Base-by-base conservation (phyloP, 1,284 basidiomycete species). In the Cryptococcus sp. region DNA sequence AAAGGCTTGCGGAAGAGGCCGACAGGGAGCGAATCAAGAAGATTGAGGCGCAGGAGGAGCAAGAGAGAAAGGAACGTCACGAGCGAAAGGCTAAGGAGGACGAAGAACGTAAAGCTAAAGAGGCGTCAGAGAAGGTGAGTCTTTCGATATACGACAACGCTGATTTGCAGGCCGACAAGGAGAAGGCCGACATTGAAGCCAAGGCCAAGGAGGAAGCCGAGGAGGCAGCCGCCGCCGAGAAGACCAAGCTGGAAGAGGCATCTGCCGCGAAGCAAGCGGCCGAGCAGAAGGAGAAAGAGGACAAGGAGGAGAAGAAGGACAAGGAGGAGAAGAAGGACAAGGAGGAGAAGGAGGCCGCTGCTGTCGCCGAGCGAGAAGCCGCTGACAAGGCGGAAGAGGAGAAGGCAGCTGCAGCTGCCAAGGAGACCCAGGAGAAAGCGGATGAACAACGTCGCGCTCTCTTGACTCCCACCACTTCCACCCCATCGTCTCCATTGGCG, bases 181-280 rank as follows among this genome's bases (percentile, higher is more conserved):
- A 76, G 49, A 80, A 77, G 51, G 81, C 83, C 60, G 81, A 87
- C 50, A 57, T 78, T 70, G 50, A 76, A 79, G 75, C 78, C 38
- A 62, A 69, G 56, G 63, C 54, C 1, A 60, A 69, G 52, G 57
- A 60, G 5, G 61, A 60, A 23, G 49, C 58, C 15, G 54, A 80
- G 55, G 30, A 8, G 13, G 30, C 30, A 35, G 30, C 30, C 2
- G 30, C 30, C 7, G 30, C 30, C 30, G 30, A 35, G 30, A 35
- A 35, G 30, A 35, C 8, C 8, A 35, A 35, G 30, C 30, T 10
- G 30, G 30, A 35, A 35, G 30, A 35, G 30, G 30, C 30, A 8
- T 35, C 30, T 35, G 30, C 30, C 30, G 30, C 30, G 3, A 8
- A 35, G 30, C 30, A 35, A 8, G 30, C 30, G 30, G 79, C 79